phyloP scores from a whole-genome alignment of 805 yeast species.

The Kodamaea neixiangensis region DNA sequence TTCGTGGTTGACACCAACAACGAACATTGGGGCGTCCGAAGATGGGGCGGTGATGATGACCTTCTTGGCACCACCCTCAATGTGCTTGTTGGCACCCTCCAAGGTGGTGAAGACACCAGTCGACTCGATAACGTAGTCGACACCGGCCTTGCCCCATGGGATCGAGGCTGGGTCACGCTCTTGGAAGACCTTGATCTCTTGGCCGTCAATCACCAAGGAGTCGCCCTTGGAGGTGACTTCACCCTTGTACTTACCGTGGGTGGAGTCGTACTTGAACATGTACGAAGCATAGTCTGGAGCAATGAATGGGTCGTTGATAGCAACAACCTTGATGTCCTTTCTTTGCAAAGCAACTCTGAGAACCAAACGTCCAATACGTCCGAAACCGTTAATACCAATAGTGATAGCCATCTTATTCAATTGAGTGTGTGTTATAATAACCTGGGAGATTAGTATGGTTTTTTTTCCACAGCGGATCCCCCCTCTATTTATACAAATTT shows the following conservation, averaged over 20 bases:
- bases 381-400: constrained; percentile 39
- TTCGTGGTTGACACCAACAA: constrained; percentile 36
- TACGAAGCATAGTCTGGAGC: constrained; percentile 38
- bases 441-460: background rate
- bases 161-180: constrained; percentile 37
- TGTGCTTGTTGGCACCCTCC: constrained; percentile 38
- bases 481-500: constrained; percentile 11
- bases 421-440: constrained; percentile 2
- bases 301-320: constrained; percentile 37
- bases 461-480: constrained; percentile 1
- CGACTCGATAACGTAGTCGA: constrained; percentile 35
- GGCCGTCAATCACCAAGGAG: constrained; percentile 30
- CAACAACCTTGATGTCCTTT: constrained; percentile 34
- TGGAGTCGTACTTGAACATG: constrained; percentile 40
- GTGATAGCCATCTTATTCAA: constrained; percentile 23
- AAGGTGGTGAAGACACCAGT: constrained; percentile 38
- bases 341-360: constrained; percentile 35
- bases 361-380: constrained; percentile 38
- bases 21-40: constrained; percentile 39
- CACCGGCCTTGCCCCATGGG: constrained; percentile 38
- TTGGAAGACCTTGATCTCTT: constrained; percentile 30
- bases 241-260: constrained; percentile 35
- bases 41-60: constrained; percentile 38
- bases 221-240: constrained; percentile 28
- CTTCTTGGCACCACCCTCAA: constrained; percentile 39